These are phyloP conservation scores for Rhodomyrtus psidioides DNA, from an alignment of 441 rosid species.

Conservation along the genomic window DNA sequence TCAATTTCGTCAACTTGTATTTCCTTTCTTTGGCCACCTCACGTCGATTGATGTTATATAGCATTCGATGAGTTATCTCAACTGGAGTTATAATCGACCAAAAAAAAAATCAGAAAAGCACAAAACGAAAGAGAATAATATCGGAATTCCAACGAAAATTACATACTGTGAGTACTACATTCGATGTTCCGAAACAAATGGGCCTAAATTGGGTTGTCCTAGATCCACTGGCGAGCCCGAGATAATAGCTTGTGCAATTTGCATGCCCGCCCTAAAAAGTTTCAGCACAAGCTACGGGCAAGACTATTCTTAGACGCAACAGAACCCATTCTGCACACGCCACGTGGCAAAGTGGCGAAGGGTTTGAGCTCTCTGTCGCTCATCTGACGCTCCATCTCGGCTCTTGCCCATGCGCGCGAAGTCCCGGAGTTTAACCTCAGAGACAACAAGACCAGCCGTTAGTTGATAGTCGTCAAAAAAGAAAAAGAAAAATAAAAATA, in stretches of 20 bases:
- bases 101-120: neutral
- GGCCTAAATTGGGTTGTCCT: neutral
- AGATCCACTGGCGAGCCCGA: neutral
- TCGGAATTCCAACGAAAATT: neutral
- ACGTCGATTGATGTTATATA: neutral
- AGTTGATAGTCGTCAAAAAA: constrained; percentile 36
- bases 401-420: neutral
- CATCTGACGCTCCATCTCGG: neutral
- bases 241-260: neutral
- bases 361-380: neutral
- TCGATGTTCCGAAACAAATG: neutral
- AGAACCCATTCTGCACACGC: neutral
- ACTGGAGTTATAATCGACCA: neutral
- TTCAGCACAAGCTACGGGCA: neutral
- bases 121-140: neutral
- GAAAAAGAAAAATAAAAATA: neutral
- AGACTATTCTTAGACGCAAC: neutral
- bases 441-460: constrained; percentile 24
- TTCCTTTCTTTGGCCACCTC: neutral
- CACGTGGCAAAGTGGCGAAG: neutral
- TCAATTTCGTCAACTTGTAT: neutral
- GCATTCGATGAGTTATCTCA: neutral
- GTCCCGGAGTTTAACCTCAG: neutral
- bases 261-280: neutral
- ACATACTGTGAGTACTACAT: neutral